Percentiles rank a stretch among this genome's conserved stretches.
These are phyloP conservation scores for Hericium alpestre DNA, from an alignment of 768 basidiomycete genomes.

Conservation along the genomic window DNA sequence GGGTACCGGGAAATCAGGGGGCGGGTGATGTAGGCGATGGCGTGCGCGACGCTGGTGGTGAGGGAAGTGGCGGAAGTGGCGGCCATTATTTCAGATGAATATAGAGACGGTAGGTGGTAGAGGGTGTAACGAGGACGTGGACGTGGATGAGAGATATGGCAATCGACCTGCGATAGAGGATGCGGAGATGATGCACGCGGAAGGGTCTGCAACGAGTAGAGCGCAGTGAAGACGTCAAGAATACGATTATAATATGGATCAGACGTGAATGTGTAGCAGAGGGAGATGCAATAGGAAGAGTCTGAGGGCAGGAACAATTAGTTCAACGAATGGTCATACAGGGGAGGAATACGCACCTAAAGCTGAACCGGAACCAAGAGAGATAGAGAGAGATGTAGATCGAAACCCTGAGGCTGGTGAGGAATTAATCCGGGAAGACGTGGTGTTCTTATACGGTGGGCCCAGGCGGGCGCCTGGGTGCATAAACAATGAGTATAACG, in stretches of 20 bases:
- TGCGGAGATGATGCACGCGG: slow-evolving; percentile 26
- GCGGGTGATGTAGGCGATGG: slow-evolving; percentile 62
- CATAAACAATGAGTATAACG: slow-evolving; percentile 19
- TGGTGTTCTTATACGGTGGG: slow-evolving; percentile 20
- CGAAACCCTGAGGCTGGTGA: slow-evolving; percentile 2
- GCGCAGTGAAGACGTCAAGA: slow-evolving; percentile 9
- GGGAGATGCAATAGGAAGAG: background rate
- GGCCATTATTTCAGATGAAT: slow-evolving; percentile 13
- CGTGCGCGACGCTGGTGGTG: slow-evolving; percentile 60
- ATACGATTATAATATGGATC: slow-evolving; percentile 14
- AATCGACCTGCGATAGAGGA: slow-evolving; percentile 58
- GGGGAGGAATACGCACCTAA: slow-evolving; percentile 1
- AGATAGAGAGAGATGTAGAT: slow-evolving; percentile 4
- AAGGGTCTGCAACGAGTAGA: slow-evolving; percentile 21
- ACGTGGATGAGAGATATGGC: slow-evolving; percentile 16
- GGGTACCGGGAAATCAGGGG: slow-evolving; percentile 49
- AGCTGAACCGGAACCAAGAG: slow-evolving; percentile 10
- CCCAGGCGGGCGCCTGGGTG: slow-evolving; percentile 7
- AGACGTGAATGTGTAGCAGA: slow-evolving; percentile 17
- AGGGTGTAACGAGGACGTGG: slow-evolving; percentile 1
- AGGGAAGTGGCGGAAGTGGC: slow-evolving; percentile 35
- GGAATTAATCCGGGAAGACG: slow-evolving; percentile 1
- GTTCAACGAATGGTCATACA: background rate
- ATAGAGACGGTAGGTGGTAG: slow-evolving; percentile 5
- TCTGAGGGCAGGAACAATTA: background rate